Conservation (phyloP, 352 stramenopile species). For the Thraustochytrium sp. region DNA sequence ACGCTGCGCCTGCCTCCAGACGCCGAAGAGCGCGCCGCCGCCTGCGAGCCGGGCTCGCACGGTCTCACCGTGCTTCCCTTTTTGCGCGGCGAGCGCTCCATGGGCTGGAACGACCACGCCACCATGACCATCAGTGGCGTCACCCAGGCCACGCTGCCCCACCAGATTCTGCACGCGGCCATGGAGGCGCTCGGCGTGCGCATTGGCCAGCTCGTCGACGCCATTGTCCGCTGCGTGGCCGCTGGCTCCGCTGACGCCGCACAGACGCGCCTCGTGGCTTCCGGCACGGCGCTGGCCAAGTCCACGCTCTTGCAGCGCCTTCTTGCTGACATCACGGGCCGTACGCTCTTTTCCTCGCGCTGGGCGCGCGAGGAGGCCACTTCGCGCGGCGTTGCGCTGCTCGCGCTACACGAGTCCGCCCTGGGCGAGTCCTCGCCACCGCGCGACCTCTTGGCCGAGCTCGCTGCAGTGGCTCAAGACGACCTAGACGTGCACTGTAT, state of each 20-base stretch:
- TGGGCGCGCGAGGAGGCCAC: slow-evolving; percentile 62
- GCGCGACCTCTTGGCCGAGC: background rate
- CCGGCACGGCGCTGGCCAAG: slow-evolving; percentile 66
- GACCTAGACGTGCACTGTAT: background rate
- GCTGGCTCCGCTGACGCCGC: slow-evolving; percentile 49
- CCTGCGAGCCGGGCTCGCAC: slow-evolving; percentile 58
- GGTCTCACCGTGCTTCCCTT: slow-evolving; percentile 80
- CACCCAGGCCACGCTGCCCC: slow-evolving; percentile 75
- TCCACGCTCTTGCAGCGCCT: slow-evolving; percentile 78
- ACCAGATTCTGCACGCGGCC: slow-evolving; percentile 76
- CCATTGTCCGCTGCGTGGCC: slow-evolving; percentile 70
- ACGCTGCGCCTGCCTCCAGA: slow-evolving; percentile 58
- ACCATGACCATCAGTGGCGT: slow-evolving; percentile 81
- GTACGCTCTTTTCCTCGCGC: slow-evolving; percentile 63
- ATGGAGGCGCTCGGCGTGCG: slow-evolving; percentile 83
- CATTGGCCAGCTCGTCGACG: slow-evolving; percentile 69
- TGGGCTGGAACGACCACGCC: slow-evolving; percentile 79
- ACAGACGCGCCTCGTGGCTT: slow-evolving; percentile 64
- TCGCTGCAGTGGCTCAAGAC: background rate
- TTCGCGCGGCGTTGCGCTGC: slow-evolving; percentile 69
- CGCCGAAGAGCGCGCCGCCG: slow-evolving; percentile 20
- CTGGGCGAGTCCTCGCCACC: background rate
- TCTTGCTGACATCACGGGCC: slow-evolving; percentile 64
- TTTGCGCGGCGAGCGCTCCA: slow-evolving; percentile 82
- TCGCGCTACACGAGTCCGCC: slow-evolving; percentile 45